Evolutionary conservation across 257 asterid genomes (phyloP).

Genomic region (Nicotiana otophora): DNA sequence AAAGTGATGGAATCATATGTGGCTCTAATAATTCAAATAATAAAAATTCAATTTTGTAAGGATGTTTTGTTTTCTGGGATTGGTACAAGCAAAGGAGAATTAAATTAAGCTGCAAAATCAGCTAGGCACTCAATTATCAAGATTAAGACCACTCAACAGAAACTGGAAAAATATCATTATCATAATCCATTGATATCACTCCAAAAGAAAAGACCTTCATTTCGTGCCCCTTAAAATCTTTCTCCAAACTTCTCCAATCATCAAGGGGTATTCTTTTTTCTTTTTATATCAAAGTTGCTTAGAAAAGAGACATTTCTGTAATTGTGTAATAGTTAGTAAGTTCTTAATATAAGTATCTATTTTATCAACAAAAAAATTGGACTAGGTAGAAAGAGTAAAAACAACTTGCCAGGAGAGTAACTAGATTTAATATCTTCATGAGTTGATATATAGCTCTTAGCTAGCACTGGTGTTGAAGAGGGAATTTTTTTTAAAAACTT

Average conservation of each 20-base stretch:
- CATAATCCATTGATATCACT: background rate
- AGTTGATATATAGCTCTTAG: too few species aligned
- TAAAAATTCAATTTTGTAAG: slow-evolving; percentile 24
- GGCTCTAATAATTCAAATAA: slow-evolving; percentile 21
- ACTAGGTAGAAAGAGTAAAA: background rate
- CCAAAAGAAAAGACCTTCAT: background rate
- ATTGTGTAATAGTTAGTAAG: background rate
- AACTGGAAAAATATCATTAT: background rate
- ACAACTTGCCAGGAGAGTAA: too few species aligned
- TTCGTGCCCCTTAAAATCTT: background rate
- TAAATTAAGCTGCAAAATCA: slow-evolving; percentile 25
- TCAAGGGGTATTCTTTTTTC: background rate
- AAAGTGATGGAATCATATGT: slow-evolving; percentile 26
- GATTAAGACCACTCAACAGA: slow-evolving; percentile 9
- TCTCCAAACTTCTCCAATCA: background rate
- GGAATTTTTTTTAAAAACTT: too few species aligned
- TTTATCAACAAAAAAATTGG: too few species aligned
- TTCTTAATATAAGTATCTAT: too few species aligned
- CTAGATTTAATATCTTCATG: too few species aligned
- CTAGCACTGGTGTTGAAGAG: too few species aligned
- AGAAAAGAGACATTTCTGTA: background rate
- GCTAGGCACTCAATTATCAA: slow-evolving; percentile 29
- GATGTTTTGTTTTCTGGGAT: slow-evolving; percentile 17
- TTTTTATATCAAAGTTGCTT: background rate
- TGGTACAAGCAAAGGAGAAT: slow-evolving; percentile 18